These are phyloP conservation scores for Pseudopithomyces maydicus DNA, from an alignment of 2,329 filamentous ascomycete species.

Conservation along the genomic window DNA sequence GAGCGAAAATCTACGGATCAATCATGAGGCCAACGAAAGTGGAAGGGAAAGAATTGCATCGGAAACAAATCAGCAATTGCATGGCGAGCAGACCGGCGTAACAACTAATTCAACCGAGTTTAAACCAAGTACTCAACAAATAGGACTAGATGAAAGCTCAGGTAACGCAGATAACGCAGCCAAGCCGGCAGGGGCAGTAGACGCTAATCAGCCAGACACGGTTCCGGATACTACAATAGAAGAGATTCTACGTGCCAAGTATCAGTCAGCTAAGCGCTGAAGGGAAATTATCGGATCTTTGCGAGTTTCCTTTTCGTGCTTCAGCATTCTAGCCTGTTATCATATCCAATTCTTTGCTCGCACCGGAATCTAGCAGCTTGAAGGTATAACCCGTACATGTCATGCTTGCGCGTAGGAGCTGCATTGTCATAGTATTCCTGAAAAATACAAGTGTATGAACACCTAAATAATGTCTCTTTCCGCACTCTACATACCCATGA, in stretches of 20 bases:
- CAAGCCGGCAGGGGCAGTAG: not conserved
- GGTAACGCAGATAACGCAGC: not conserved
- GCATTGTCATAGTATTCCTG: too few species aligned
- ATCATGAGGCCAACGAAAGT: not conserved
- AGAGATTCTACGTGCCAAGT: conserved; percentile 18
- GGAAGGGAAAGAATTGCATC: not conserved
- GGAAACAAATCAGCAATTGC: not conserved
- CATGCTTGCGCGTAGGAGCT: too few species aligned
- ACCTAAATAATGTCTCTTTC: too few species aligned
- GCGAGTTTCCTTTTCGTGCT: too few species aligned
- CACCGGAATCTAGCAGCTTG: too few species aligned
- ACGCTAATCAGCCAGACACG: not conserved
- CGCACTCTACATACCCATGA: too few species aligned
- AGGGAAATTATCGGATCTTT: not conserved
- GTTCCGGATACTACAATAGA: conserved; percentile 13
- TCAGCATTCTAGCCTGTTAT: too few species aligned
- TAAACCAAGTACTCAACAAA: not conserved
- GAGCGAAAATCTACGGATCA: not conserved
- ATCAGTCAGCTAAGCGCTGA: conserved; percentile 4
- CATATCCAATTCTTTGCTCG: too few species aligned
- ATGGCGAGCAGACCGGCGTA: not conserved
- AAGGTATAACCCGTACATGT: too few species aligned
- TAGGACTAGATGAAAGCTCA: not conserved
- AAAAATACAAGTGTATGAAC: too few species aligned
- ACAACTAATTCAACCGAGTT: not conserved